phyloP scores from a whole-genome alignment of 768 basidiomycete genomes.

The Kwoniella mangroviensis region DNA sequence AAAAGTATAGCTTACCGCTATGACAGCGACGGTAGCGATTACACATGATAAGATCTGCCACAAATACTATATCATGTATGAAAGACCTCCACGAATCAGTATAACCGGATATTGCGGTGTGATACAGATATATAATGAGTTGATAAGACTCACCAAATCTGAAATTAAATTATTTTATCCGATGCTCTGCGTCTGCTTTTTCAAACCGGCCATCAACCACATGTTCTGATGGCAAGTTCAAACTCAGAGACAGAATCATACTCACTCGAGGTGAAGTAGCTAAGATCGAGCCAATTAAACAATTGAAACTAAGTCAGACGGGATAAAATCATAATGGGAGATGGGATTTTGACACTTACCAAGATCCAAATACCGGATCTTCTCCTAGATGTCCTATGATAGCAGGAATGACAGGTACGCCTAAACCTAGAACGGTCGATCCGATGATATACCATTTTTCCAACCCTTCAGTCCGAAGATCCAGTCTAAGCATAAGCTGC shows the following conservation, averaged over 20 bases:
- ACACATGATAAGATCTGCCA: constrained; percentile 38
- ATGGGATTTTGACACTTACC: constrained; percentile 21
- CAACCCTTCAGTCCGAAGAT: constrained; percentile 14
- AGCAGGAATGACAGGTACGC: constrained; percentile 33
- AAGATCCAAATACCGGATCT: constrained; percentile 26
- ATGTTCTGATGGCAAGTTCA: not conserved
- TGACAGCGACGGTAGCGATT: constrained; percentile 28
- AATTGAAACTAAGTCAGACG: not conserved
- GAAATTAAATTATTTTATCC: constrained; percentile 23
- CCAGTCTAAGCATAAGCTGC: too few relatives aligned
- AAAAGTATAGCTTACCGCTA: constrained; percentile 13
- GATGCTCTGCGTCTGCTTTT: constrained; percentile 1
- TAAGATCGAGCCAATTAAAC: not conserved
- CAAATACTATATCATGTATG: constrained; percentile 21
- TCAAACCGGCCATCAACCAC: not conserved
- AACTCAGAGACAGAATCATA: not conserved
- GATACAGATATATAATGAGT: not conserved
- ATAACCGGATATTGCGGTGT: too few relatives aligned
- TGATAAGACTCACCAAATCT: constrained; percentile 18
- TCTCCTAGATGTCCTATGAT: constrained; percentile 32
- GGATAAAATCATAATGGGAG: not conserved
- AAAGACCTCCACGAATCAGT: not conserved
- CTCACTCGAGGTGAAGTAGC: constrained; percentile 17
- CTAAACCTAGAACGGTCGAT: constrained; percentile 32
- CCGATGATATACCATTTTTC: constrained; percentile 37